Evolutionary conservation across 2,329 filamentous ascomycete genomes (phyloP), one percentile per base, ranked within the genome.

Genomic region (Ophiosphaerella korrae): DNA sequence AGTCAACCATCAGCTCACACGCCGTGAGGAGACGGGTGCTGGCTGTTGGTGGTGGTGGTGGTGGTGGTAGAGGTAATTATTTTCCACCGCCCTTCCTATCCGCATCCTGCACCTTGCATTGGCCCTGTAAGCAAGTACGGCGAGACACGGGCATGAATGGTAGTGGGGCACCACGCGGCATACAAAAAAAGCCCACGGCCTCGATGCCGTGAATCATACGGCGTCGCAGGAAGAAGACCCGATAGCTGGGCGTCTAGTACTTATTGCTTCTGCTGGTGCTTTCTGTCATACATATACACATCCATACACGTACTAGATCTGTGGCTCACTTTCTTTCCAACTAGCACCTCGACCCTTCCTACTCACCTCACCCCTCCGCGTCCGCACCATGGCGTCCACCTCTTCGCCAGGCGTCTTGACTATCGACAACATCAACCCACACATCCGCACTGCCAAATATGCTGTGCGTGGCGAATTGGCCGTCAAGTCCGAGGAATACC

Each of bases 381-480:
- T 45, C 16, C 54, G 57, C 62, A 75, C 68, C 62, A 78, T 83
- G 76, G 74, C 78, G 42, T 74, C 78, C 39, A 60, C 64, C 43
- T 46, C 56, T 31, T 57, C 62, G 33, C 61, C 57, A 52, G 64
- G 61, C 42, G 78, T 80, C 52, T 81, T 99, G 64, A 89, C 82
- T 66, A 80, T 89, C 68, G 82, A 90, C 75, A 96, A 94, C 80
- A 96, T 99, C 82, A 99, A 97, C 80, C 90, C 86, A 42, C 84
- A 94, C 74, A 84, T 97, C 61, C 86, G 87, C 72, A 85, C 86
- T 55, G 94, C 94, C 70, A 87, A 96, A 78, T 99, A 99, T 79
- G 94, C 94, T 63, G 94, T 99, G 49, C 90, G 94, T 66, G 94
- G 94, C 70, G 94, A 97, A 77, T 85, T 99, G 58, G 93, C 94